Conservation (phyloP, 257 asterid genomes). For the Solanum chiquidenum region DNA sequence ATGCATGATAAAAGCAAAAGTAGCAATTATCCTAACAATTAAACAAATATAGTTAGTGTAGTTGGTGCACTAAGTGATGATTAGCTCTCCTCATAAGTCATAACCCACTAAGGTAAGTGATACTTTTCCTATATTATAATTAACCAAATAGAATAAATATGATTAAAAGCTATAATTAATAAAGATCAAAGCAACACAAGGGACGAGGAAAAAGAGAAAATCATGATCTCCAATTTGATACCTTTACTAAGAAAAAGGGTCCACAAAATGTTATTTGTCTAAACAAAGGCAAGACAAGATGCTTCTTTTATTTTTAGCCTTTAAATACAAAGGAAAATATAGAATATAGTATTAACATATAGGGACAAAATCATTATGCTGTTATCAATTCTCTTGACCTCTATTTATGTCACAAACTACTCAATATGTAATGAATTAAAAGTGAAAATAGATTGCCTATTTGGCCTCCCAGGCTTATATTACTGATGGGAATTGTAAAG, state of each 20-base stretch:
- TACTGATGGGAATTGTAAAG: background rate
- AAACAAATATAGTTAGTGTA: background rate
- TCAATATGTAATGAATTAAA: background rate
- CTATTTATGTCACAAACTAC: background rate
- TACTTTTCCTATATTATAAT: background rate
- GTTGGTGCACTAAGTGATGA: background rate
- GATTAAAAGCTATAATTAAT: background rate
- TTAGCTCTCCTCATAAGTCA: background rate
- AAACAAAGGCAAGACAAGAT: constrained; percentile 12
- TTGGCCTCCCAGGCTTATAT: background rate
- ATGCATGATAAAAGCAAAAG: background rate
- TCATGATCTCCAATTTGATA: constrained; percentile 11
- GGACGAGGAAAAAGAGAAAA: background rate
- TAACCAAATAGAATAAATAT: background rate
- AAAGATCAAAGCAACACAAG: background rate
- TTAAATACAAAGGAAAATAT: background rate
- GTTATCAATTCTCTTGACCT: background rate
- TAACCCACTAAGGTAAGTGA: background rate
- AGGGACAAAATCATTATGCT: constrained; percentile 16
- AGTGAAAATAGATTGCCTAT: background rate
- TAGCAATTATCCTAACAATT: background rate
- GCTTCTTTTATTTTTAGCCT: constrained; percentile 3
- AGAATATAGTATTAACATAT: background rate
- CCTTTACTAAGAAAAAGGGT: constrained; percentile 21
- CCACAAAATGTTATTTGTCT: constrained; percentile 2